phyloP scores from a whole-genome alignment of 73 alveolate genomes.

The Paramecium tetraurelia region DNA sequence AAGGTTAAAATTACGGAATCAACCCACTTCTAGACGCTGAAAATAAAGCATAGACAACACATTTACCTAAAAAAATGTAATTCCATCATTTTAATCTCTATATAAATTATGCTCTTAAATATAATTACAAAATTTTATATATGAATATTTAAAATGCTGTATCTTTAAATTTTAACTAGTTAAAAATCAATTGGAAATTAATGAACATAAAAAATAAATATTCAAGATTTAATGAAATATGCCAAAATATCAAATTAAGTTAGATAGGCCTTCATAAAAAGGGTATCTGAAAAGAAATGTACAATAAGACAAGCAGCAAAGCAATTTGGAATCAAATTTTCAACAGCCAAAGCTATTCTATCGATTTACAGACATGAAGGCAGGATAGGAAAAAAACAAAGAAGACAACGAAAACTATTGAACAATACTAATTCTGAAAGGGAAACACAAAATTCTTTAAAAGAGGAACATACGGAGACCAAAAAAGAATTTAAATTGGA shows the following conservation, averaged over 20 bases:
- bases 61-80: background rate
- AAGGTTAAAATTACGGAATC: background rate
- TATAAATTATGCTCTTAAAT: background rate
- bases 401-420: background rate
- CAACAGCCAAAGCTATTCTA: constrained; percentile 48
- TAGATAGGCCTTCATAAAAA: constrained; percentile 17
- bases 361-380: constrained; percentile 30
- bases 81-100: background rate
- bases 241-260: constrained; percentile 25
- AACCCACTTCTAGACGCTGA: background rate
- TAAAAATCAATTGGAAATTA: background rate
- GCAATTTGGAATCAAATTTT: constrained; percentile 37
- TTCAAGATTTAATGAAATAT: constrained; percentile 34
- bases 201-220: background rate
- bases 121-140: background rate
- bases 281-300: background rate
- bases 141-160: background rate
- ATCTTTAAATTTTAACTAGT: background rate
- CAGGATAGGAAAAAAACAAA: constrained; percentile 44
- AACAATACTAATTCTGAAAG: background rate
- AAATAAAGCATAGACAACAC: background rate
- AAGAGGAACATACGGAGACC: background rate
- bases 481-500: background rate
- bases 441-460: background rate
- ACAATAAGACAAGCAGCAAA: constrained; percentile 47